phyloP scores from a whole-genome alignment of 2,329 filamentous ascomycete genomes.

The Myrmaecium sp. region DNA sequence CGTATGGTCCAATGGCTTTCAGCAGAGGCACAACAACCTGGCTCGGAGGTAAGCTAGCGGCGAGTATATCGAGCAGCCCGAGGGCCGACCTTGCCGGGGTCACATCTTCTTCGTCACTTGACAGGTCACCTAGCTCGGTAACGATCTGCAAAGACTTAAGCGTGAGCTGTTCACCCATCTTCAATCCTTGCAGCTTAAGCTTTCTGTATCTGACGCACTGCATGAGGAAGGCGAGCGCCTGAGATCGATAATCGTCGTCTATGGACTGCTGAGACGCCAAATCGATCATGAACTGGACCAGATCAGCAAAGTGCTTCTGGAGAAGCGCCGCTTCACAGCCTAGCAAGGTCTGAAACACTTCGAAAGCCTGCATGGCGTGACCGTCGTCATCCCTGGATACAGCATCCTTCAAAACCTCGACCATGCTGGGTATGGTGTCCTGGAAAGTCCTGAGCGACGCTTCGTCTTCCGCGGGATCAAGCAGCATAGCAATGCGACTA shows the following conservation, averaged over 20 bases:
- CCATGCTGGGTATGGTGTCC: constrained; percentile 69
- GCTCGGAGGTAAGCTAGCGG: constrained; percentile 74
- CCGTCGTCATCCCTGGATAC: constrained; percentile 73
- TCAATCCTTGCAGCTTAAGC: constrained; percentile 85
- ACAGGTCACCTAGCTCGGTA: constrained; percentile 66
- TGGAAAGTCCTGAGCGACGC: constrained; percentile 60
- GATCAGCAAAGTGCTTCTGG: constrained; percentile 70
- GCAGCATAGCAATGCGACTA: constrained; percentile 69
- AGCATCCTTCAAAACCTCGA: constrained; percentile 70
- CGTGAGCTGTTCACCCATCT: constrained; percentile 74
- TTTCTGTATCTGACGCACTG: constrained; percentile 84
- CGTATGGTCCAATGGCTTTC: constrained; percentile 69
- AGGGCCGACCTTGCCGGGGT: constrained; percentile 75
- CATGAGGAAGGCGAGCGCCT: constrained; percentile 86
- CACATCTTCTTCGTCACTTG: constrained; percentile 61
- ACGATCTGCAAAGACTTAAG: constrained; percentile 76
- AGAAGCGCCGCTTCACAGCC: constrained; percentile 76
- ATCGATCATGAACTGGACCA: constrained; percentile 87
- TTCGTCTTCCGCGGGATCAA: constrained; percentile 74
- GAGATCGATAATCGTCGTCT: constrained; percentile 72
- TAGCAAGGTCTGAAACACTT: constrained; percentile 91
- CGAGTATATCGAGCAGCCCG: constrained; percentile 73
- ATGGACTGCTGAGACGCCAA: constrained; percentile 59
- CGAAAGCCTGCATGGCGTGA: constrained; percentile 76
- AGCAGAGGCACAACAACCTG: constrained; percentile 89